Evolutionary conservation across 805 yeast species (phyloP).

Genomic region (Candida glaebosa): DNA sequence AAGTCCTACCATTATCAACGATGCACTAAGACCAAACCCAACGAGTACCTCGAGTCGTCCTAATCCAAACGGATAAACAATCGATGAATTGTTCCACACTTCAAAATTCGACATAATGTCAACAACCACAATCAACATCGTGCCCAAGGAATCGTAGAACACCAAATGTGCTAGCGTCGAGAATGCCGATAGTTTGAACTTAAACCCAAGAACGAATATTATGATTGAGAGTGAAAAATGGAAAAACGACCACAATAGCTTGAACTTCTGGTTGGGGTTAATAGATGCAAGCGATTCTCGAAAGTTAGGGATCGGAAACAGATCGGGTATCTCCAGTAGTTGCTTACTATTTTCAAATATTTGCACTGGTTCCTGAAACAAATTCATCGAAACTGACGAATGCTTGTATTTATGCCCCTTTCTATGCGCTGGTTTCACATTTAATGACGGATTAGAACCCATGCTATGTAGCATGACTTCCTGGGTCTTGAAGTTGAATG

Average conservation of each 20-base stretch:
- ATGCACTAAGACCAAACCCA: constrained; percentile 82
- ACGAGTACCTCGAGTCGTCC: constrained; percentile 87
- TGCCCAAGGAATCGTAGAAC: constrained; percentile 82
- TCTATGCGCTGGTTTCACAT: constrained; percentile 62
- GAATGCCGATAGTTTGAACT: constrained; percentile 54
- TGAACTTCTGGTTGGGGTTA: constrained; percentile 52
- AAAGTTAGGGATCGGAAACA: constrained; percentile 69
- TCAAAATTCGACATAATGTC: constrained; percentile 87
- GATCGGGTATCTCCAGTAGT: constrained; percentile 58
- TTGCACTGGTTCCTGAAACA: constrained; percentile 86
- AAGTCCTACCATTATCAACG: constrained; percentile 85
- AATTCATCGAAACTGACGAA: constrained; percentile 92
- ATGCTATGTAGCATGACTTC: constrained; percentile 32
- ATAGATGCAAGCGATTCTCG: constrained; percentile 62
- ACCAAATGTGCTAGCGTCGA: constrained; percentile 82
- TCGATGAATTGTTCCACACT: constrained; percentile 80
- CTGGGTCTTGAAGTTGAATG: constrained; percentile 66
- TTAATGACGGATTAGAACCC: constrained; percentile 20
- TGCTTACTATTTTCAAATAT: constrained; percentile 41
- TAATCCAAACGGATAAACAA: constrained; percentile 87
- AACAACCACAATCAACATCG: constrained; percentile 63
- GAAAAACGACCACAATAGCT: constrained; percentile 53
- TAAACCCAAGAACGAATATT: constrained; percentile 59
- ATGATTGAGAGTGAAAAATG: constrained; percentile 55
- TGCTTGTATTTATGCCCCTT: constrained; percentile 95